Evolutionary conservation across 73 alveolate genomes (phyloP), one percentile per base, ranked within the genome.

Genomic region (Paramecium primaurelia): DNA sequence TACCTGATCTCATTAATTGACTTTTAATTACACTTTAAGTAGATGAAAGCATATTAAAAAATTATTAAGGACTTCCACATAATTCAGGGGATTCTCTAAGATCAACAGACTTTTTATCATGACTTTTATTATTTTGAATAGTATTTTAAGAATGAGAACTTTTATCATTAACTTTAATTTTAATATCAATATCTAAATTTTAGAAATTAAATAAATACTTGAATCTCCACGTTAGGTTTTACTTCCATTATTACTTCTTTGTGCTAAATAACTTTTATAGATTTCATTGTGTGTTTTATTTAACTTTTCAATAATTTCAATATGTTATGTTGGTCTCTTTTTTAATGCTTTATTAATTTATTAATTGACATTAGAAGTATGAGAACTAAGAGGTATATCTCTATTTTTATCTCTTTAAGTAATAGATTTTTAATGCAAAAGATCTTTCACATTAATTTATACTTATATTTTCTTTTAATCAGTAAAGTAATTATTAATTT

Each of bases 241-340:
- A 49, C 77, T 45, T 38, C 91, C 91, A 80, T 80, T 80, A 26
- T 49, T 45, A 30, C 73, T 42, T 25, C 75, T 25, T 36, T 80
- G 18, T 7, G 91, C 91, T 49, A 80, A 80, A 22, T 47, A 80
- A 5, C 77, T 45, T 47, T 80, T 80, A 26, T 80, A 80, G 34
- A 80, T 80, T 80, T 80, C 91, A 80, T 80, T 80, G 26, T 80
- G 91, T 12, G 91, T 80, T 80, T 80, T 80, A 45, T 80, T 80
- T 12, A 80, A 49, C 30, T 80, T 80, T 42, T 80, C 91, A 9
- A 80, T 80, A 20, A 80, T 80, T 25, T 80, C 91, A 22, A 80
- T 38, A 25, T 80, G 87, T 37, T 73, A 73, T 0, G 87, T 80
- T 20, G 91, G 91, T 47, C 91, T 80, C 30, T 80, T 80, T 42